These are phyloP conservation scores for Rhizopus sp. DNA, from an alignment of 371 early-diverging fungal genomes.

Conservation along the genomic window DNA sequence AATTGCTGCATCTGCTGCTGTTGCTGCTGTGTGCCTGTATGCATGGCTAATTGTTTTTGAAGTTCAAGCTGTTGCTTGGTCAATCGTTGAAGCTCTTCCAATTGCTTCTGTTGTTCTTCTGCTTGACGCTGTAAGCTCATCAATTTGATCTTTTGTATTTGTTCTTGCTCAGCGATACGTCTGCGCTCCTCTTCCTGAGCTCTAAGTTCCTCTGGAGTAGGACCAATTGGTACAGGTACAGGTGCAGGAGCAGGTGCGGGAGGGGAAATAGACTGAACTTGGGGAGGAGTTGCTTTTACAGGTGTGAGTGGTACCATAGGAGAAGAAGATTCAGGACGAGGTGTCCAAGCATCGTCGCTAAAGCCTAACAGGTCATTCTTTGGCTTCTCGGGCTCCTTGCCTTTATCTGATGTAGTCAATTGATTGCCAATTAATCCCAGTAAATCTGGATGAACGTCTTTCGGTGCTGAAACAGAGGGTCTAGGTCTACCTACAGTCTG, in stretches of 20 bases:
- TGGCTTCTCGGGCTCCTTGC: constrained; percentile 21
- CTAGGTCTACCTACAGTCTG: constrained; percentile 31
- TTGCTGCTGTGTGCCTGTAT: constrained; percentile 28
- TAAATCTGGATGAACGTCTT: constrained; percentile 46
- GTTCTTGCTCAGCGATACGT: constrained; percentile 22
- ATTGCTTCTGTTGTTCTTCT: constrained; percentile 32
- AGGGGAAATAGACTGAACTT: neutral
- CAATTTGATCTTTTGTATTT: constrained; percentile 26
- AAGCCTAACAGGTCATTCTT: constrained; percentile 44
- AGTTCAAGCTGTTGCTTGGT: constrained; percentile 28
- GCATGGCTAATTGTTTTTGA: constrained; percentile 31
- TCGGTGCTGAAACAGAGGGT: constrained; percentile 45
- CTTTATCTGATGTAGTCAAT: constrained; percentile 25
- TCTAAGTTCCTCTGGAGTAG: constrained; percentile 22
- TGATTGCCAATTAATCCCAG: constrained; percentile 39
- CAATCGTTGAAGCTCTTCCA: constrained; percentile 31
- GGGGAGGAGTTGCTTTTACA: constrained; percentile 10
- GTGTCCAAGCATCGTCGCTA: constrained; percentile 58
- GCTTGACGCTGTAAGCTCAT: constrained; percentile 31
- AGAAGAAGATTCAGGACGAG: constrained; percentile 20
- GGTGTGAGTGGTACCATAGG: constrained; percentile 11
- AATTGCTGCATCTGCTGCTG: constrained; percentile 11
- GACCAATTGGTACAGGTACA: constrained; percentile 16
- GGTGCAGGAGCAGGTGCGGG: neutral
- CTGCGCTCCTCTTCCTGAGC: constrained; percentile 22